A percentile compares a stretch with the other conserved stretches of the same genome.
Evolutionary conservation across 2,329 filamentous ascomycete genomes (phyloP).

Genomic region (Ophiocordyceps polyrhachis-furcata): DNA sequence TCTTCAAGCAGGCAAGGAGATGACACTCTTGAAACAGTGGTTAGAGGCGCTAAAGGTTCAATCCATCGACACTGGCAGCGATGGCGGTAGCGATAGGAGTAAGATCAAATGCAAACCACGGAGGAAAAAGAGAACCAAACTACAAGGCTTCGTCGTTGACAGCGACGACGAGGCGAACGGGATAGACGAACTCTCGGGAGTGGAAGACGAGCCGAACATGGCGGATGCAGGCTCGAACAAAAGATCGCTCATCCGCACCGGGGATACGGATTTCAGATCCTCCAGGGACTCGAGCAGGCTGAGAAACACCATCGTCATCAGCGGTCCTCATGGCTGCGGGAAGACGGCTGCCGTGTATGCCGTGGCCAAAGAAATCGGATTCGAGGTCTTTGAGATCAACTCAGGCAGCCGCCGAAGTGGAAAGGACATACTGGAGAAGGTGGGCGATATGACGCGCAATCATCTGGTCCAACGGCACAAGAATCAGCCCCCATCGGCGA

Average conservation of each 20-base stretch:
- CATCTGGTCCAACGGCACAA: conserved; percentile 53
- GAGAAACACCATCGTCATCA: conserved; percentile 68
- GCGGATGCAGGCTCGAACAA: conserved; percentile 19
- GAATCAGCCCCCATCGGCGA: conserved; percentile 11
- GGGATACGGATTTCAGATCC: conserved; percentile 14
- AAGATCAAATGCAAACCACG: conserved; percentile 27
- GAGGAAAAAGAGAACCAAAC: conserved; percentile 52
- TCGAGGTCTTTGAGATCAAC: conserved; percentile 92
- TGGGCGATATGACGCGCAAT: conserved; percentile 94
- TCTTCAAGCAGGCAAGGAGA: conserved; percentile 56
- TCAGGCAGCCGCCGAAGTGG: conserved; percentile 66
- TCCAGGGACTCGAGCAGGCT: conserved; percentile 28
- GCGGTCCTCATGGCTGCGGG: conserved; percentile 74
- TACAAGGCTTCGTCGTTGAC: conserved; percentile 65
- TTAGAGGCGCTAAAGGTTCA: conserved; percentile 57
- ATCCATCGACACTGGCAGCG: conserved; percentile 47
- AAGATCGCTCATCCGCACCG: conserved; percentile 35
- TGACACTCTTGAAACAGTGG: conserved; percentile 60
- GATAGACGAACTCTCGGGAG: conserved; percentile 49
- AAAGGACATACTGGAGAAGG: conserved; percentile 74
- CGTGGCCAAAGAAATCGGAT: conserved; percentile 76
- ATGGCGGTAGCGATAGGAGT: conserved; percentile 10
- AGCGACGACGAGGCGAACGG: conserved; percentile 57
- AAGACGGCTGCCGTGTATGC: conserved; percentile 90
- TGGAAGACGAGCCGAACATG: conserved; percentile 34